These are phyloP conservation scores for Zymoseptoria pseudotritici DNA, from an alignment of 2,329 filamentous ascomycete species.

Conservation along the genomic window DNA sequence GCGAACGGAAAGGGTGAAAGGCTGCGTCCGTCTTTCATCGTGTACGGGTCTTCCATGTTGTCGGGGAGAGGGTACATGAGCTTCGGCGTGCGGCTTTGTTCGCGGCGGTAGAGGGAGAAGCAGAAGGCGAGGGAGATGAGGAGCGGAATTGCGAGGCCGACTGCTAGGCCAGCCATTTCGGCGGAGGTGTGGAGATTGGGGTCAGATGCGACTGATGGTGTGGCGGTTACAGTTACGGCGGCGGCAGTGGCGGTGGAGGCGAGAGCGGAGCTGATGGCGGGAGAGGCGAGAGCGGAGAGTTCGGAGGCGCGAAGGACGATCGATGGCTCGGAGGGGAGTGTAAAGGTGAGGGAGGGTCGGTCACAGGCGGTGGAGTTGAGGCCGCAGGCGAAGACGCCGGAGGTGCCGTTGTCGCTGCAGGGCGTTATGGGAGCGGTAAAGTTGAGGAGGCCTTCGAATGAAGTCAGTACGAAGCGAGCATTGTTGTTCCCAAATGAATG, in stretches of 20 bases:
- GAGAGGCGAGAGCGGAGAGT: slow-evolving; percentile 19
- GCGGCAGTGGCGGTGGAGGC: background rate
- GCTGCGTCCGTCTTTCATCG: slow-evolving; percentile 10
- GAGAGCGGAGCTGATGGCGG: slow-evolving; percentile 13
- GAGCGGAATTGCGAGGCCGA: slow-evolving; percentile 24
- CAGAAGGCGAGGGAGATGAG: slow-evolving; percentile 20
- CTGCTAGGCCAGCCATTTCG: slow-evolving; percentile 25
- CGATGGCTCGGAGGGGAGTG: slow-evolving; percentile 16
- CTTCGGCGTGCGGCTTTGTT: slow-evolving; percentile 16
- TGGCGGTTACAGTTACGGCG: background rate
- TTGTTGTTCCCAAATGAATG: background rate
- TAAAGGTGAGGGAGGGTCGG: slow-evolving; percentile 20
- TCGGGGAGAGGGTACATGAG: slow-evolving; percentile 29
- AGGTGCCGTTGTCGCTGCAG: slow-evolving; percentile 15
- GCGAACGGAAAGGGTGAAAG: slow-evolving; percentile 5
- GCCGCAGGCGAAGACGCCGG: slow-evolving; percentile 27
- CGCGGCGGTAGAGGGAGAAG: slow-evolving; percentile 14
- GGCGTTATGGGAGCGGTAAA: slow-evolving; percentile 20
- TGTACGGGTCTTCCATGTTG: slow-evolving; percentile 11
- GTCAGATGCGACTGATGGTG: background rate
- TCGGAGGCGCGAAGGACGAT: slow-evolving; percentile 25
- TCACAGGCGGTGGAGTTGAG: slow-evolving; percentile 20
- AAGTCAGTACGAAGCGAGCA: background rate
- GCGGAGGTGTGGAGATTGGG: slow-evolving; percentile 15
- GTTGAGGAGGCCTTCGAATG: slow-evolving; percentile 1